Evolutionary conservation across 768 basidiomycete species (phyloP).

Genomic region (Pleurotus tuoliensis): DNA sequence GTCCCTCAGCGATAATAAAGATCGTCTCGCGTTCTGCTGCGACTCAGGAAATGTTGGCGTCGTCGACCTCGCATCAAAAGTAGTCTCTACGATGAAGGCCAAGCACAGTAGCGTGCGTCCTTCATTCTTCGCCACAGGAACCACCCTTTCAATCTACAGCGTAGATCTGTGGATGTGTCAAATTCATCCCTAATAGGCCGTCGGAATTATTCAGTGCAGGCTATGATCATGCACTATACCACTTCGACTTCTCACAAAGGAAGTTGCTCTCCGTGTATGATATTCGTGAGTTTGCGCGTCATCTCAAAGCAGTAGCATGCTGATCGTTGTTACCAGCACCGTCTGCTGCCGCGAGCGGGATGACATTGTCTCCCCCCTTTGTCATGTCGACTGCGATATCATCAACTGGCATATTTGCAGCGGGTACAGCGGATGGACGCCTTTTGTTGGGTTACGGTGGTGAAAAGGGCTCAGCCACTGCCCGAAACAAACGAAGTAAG

Average conservation of each 20-base stretch:
- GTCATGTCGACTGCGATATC: slow-evolving; percentile 61
- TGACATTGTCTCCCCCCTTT: slow-evolving; percentile 73
- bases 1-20: slow-evolving; percentile 49
- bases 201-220: slow-evolving; percentile 75
- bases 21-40: slow-evolving; percentile 61
- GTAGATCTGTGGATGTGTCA: slow-evolving; percentile 68
- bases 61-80: slow-evolving; percentile 50
- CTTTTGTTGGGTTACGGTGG: slow-evolving; percentile 68
- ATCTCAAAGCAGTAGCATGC: background rate
- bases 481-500: slow-evolving; percentile 50
- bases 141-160: slow-evolving; percentile 1
- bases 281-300: slow-evolving; percentile 38
- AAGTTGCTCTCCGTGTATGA: slow-evolving; percentile 54
- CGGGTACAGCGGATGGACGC: slow-evolving; percentile 73
- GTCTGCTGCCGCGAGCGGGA: slow-evolving; percentile 36
- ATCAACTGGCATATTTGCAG: slow-evolving; percentile 55
- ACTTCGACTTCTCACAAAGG: slow-evolving; percentile 60
- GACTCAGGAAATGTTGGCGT: slow-evolving; percentile 70
- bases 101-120: slow-evolving; percentile 60
- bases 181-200: slow-evolving; percentile 68
- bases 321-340: slow-evolving; percentile 27
- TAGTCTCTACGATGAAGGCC: slow-evolving; percentile 53
- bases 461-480: slow-evolving; percentile 33
- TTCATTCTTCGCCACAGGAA: background rate
- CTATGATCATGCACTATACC: slow-evolving; percentile 65